These are phyloP conservation scores for Tuber brumale DNA, from an alignment of 495 filamentous ascomycete genomes.

Conservation along the genomic window DNA sequence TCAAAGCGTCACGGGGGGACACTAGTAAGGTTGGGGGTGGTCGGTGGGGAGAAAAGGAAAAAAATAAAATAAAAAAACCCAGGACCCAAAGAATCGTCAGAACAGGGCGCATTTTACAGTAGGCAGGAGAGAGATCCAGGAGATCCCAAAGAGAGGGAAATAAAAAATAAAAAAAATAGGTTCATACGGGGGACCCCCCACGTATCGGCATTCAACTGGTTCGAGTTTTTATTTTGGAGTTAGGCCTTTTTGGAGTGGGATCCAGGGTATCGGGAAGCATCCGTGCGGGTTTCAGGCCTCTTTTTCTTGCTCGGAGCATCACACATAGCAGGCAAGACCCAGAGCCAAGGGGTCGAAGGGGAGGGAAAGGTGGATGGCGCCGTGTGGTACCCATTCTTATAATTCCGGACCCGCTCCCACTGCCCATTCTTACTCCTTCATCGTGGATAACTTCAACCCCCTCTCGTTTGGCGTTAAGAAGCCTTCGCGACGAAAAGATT, in stretches of 20 bases:
- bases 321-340: neutral
- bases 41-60: neutral
- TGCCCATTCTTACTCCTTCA: conserved; percentile 15
- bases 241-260: neutral
- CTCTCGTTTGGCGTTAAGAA: conserved; percentile 22
- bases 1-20: conserved; percentile 3
- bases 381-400: neutral
- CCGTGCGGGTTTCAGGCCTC: conserved; percentile 36
- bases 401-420: conserved; percentile 7
- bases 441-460: conserved; percentile 21
- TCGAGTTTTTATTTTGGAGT: conserved; percentile 3
- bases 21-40: neutral
- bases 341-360: neutral
- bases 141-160: neutral
- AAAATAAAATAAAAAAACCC: neutral
- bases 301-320: conserved; percentile 21
- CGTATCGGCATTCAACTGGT: neutral
- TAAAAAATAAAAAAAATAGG: neutral
- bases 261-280: conserved; percentile 38
- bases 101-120: neutral
- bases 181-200: neutral
- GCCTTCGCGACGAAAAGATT: conserved; percentile 14
- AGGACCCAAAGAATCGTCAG: neutral
- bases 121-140: neutral
- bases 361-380: neutral